Percentiles rank a stretch among this genome's conserved stretches.
Evolutionary conservation across 169 alveolate species (phyloP).

Genomic region (Toxoplasma gondii): DNA sequence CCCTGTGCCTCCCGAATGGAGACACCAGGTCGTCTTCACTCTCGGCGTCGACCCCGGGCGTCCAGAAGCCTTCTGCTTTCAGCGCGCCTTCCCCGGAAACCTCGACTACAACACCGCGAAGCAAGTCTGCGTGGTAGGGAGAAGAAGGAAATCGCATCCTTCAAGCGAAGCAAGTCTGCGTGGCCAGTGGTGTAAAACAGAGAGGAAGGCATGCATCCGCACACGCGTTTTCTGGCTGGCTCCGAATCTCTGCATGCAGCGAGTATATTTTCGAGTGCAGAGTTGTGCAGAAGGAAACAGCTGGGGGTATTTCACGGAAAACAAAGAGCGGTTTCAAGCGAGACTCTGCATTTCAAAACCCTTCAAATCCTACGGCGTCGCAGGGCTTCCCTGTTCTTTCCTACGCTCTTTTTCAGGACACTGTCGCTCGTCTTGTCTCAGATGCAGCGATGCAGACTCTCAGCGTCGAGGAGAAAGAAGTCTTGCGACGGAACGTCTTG

Average conservation of each 20-base stretch:
- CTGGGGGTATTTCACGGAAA: too few relatives aligned
- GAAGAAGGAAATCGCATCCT: not conserved
- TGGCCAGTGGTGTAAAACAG: not conserved
- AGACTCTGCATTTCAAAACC: too few relatives aligned
- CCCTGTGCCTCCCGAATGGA: conserved; percentile 81
- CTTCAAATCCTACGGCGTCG: too few relatives aligned
- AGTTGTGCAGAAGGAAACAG: too few relatives aligned
- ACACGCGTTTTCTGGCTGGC: not conserved
- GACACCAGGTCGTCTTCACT: not conserved
- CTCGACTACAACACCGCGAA: conserved; percentile 23
- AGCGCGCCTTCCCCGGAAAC: conserved; percentile 6
- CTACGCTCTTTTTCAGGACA: not conserved
- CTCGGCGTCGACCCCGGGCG: not conserved
- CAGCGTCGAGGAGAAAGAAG: not conserved
- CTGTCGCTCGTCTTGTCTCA: not conserved
- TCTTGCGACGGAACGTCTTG: not conserved
- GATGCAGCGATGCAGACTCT: not conserved
- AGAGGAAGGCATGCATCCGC: not conserved
- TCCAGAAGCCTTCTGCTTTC: conserved; percentile 19
- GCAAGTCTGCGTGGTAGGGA: conserved; percentile 18
- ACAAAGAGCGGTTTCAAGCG: too few relatives aligned
- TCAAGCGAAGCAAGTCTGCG: not conserved
- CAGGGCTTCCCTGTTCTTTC: too few relatives aligned
- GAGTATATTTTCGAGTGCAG: too few relatives aligned
- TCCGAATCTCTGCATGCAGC: not conserved